Evolutionary conservation across 2,329 filamentous ascomycete genomes (phyloP), one percentile per base, ranked within the genome.

Genomic region (Zasmidium citrigriseum): DNA sequence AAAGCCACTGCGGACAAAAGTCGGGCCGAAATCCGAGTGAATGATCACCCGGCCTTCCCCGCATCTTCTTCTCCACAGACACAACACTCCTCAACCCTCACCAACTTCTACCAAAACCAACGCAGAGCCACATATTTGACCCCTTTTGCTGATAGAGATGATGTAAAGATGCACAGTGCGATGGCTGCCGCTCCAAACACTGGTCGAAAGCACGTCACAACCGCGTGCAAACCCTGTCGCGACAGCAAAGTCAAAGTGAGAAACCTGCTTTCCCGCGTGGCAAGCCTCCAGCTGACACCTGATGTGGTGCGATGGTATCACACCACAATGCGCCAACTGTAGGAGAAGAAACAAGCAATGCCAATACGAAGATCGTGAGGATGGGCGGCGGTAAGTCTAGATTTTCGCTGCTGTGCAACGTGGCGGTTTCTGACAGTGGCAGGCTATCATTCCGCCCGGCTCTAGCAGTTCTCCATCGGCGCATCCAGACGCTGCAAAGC

Each of bases 351-450:
- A 58, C 2, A 67, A 61, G 41, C 60, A 62, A 16, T 68, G 71
- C 48, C 57, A 54, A 4, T 73, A 73, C 45, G 63, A 69, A 34
- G 53, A 52, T 18, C 46, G 63, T 3, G 64, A 71, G 46, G 71
- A 73, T 55, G 71, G 67, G 47, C 63, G 71, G 47, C 70, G 69
- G 70, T 68, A 60, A 25, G 49, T 52, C 50, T 44, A 44, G 14
- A 12, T 57, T 20, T 23, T 23, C n/a, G 4, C 22, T 18, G 9
- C 20, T 18, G 16, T 34, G 7, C 27, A 7, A 14, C 7, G 14
- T 34, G 34, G 14, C 34, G 34, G 10, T 22, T 16, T 46, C 18
- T 46, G 45, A 34, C 18, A 3, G 25, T 18, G 22, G 41, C 16
- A 58, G 51, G 45, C 25, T 58, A 21, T 29, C 53, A 20, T 55